Evolutionary conservation across 805 yeast genomes (phyloP), one percentile per base, ranked within the genome.

Genomic region (Wickerhamomyces tratensis): DNA sequence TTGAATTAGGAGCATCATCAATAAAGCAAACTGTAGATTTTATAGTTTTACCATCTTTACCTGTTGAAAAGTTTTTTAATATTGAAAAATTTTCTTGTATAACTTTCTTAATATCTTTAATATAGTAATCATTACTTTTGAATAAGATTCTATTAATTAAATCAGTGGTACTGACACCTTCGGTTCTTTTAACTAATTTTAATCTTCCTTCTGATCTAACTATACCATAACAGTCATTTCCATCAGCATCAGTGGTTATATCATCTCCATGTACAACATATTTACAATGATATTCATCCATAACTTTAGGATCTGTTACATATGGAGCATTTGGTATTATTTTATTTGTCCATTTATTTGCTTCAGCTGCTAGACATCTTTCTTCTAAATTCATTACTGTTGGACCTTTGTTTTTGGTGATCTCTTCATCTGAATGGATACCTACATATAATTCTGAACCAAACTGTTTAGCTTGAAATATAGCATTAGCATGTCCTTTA

Each of bases 211-310:
- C 63, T 42, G 86, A 86, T 59, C 91, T 89, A 50, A 89, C 86
- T 26, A 61, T 71, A 44, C 83, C 82, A 63, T 93, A 93, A 55
- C 97, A 87, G 63, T 93, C 98, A 43, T 86, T 80, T 3, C 98
- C 98, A 56, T 86, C 73, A 13, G 96, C 96, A 62, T 93, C 98
- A 2, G 97, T 85, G 26, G 97, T 93, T 50, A 93, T 87, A 58
- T 93, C 98, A 62, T 93, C 98, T 7, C 98, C 98, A 61, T 93
- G 98, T 10, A 93, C 96, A n/a, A 93, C 98, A 59, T 80, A 93
- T 56, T 77, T 64, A 65, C 98, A 93, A 7, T 74, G 76, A 56
- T 76, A 76, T 26, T 68, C 50, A 51, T 84, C 87, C 86, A 88
- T 74, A 41, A 86, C 82, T 36, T 64, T 66, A 1, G 95, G 94